Evolutionary conservation across 1,139 yeast species (phyloP).

Genomic region (Tardiomyces depauwii): DNA sequence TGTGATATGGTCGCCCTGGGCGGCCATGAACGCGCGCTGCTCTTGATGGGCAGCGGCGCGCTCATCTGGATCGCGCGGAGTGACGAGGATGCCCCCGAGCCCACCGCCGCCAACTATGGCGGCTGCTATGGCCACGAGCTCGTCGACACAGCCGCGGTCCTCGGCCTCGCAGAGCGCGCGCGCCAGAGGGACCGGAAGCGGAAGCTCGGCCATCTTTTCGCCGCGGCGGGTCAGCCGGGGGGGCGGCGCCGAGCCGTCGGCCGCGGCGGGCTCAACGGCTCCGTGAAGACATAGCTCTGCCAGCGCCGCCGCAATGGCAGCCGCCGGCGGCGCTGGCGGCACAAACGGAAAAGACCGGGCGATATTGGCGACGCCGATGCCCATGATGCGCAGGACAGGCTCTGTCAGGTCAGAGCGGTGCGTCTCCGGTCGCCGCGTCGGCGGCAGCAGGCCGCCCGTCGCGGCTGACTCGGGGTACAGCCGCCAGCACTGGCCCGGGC

Average conservation of each 20-base stretch:
- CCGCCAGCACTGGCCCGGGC: slow-evolving; percentile 72
- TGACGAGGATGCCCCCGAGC: slow-evolving; percentile 45
- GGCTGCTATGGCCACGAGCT: slow-evolving; percentile 68
- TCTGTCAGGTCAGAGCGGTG: slow-evolving; percentile 67
- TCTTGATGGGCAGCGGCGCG: slow-evolving; percentile 46
- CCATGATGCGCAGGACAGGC: slow-evolving; percentile 68
- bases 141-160: slow-evolving; percentile 49
- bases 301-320: slow-evolving; percentile 71
- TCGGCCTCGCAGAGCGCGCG: not conserved
- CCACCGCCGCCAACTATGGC: slow-evolving; percentile 57
- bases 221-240: slow-evolving; percentile 46
- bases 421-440: slow-evolving; percentile 40
- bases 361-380: slow-evolving; percentile 75
- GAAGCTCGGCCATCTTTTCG: slow-evolving; percentile 75
- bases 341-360: slow-evolving; percentile 71
- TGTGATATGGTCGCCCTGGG: slow-evolving; percentile 84
- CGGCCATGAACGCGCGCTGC: slow-evolving; percentile 56
- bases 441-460: slow-evolving; percentile 68
- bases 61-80: slow-evolving; percentile 65
- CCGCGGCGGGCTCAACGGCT: not conserved
- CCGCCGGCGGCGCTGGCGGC: slow-evolving; percentile 75
- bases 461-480: slow-evolving; percentile 81
- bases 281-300: slow-evolving; percentile 53
- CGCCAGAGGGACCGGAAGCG: slow-evolving; percentile 33
- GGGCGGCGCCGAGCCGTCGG: not conserved